Base-by-base conservation (phyloP, 208 protist genomes). In the Porcisia deanei region DNA sequence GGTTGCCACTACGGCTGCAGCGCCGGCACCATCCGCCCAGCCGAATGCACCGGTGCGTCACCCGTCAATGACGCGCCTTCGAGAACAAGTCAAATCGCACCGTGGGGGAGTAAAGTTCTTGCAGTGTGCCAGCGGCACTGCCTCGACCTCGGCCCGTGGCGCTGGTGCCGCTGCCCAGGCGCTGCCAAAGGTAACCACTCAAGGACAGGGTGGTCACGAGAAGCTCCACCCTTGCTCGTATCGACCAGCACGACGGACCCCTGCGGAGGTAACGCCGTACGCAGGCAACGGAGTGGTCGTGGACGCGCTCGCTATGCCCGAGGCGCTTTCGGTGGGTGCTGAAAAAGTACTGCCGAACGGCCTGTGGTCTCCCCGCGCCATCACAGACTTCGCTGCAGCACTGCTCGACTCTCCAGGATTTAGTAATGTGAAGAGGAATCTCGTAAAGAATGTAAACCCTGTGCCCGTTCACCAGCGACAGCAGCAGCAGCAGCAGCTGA, bases 361-460 rank as follows among this genome's bases (percentile, higher is more conserved):
- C 25, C 69, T 84, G 66, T 55, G 41, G 25, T 84, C 80, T 20
- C 80, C 80, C 5, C 80, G 80, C 52, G 71, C 55, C 9, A 69
- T 68, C 7, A 77, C 75, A 12, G 74, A 79, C 69, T 9, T 80
- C 47, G 47, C 39, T 18, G 73, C 37, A 9, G 64, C 34, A 25
- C 68, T 30, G 37, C 68, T 59, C n/a, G 53, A 72, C 20, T 30
- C 43, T 37, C 45, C 68, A 58, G 68, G 7, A 34, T 25, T 59
- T 22, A 22, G 7, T 16, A 72, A 7, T n/a, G 68, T 34, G 34
- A 9, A 45, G 49, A 59, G 16, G 8, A 49, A 39, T 10, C 66
- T 37, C 2, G 43, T 39, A 45, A 71, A 30, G 16, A 12, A 41
- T 58, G 66, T 20, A 16, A 57, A 49, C 47, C 63, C 63, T 18